A percentile compares a stretch with the other conserved stretches of the same genome.
Evolutionary conservation across 1,284 basidiomycete genomes (phyloP).

Genomic region (Apiotrichum akiyoshidainum): DNA sequence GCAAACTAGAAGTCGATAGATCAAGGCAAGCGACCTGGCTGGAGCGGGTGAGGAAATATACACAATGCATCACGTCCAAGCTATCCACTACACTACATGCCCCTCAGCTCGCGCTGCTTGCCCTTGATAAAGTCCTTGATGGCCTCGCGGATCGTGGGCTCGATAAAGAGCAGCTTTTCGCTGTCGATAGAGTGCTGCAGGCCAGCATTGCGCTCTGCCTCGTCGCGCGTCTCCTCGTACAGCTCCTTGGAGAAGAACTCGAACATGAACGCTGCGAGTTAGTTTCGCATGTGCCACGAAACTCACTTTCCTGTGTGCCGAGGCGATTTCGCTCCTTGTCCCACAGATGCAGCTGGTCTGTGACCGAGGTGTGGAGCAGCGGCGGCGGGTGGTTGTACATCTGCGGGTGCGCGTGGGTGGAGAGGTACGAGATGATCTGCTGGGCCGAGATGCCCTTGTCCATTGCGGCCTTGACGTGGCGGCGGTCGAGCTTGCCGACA

Average conservation of each 20-base stretch:
- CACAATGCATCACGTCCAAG: background rate
- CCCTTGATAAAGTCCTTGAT: slow-evolving; percentile 43
- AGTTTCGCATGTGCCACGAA: background rate
- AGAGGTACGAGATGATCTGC: slow-evolving; percentile 94
- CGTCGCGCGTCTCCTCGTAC: slow-evolving; percentile 40
- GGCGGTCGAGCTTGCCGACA: slow-evolving; percentile 88
- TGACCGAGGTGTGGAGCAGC: slow-evolving; percentile 61
- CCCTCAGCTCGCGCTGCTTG: slow-evolving; percentile 36
- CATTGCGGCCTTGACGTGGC: slow-evolving; percentile 91
- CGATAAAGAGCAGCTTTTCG: slow-evolving; percentile 41
- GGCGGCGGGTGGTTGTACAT: slow-evolving; percentile 77
- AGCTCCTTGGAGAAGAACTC: slow-evolving; percentile 47
- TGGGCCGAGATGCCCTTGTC: slow-evolving; percentile 93
- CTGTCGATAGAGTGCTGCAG: slow-evolving; percentile 26
- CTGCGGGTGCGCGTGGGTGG: slow-evolving; percentile 93
- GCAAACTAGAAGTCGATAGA: no score
- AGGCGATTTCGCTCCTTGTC: slow-evolving; percentile 93
- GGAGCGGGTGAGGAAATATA: no score
- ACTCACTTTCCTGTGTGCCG: slow-evolving; percentile 74
- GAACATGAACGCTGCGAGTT: slow-evolving; percentile 35
- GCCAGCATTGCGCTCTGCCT: slow-evolving; percentile 37
- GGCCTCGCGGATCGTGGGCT: slow-evolving; percentile 38
- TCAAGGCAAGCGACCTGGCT: no score
- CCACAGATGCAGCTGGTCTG: slow-evolving; percentile 98
- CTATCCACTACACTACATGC: background rate